These are phyloP conservation scores for Thielaviopsis punctulata DNA, from an alignment of 2,329 filamentous ascomycete species.

Conservation along the genomic window DNA sequence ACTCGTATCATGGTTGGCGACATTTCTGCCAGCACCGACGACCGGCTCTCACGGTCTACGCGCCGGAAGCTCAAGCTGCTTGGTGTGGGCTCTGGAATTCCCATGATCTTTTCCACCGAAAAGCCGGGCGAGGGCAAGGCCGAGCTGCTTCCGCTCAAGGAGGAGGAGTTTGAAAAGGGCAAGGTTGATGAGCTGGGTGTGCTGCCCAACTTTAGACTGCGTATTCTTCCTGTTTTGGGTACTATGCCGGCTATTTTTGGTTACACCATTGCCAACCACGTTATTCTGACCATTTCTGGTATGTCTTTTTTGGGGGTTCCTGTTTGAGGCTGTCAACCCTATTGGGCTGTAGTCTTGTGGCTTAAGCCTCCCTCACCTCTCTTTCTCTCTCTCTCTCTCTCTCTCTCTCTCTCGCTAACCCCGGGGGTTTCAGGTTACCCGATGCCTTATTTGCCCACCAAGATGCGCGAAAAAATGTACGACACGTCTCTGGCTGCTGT, in stretches of 20 bases:
- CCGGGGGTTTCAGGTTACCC: conserved; percentile 77
- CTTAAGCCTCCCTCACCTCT: no score
- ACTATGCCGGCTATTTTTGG: conserved; percentile 98
- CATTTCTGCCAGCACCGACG: conserved; percentile 74
- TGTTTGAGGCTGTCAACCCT: no score
- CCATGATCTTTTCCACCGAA: conserved; percentile 84
- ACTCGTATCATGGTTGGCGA: conserved; percentile 82
- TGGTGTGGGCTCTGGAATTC: conserved; percentile 71
- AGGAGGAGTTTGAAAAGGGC: conserved; percentile 78
- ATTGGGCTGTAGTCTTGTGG: no score
- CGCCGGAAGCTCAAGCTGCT: conserved; percentile 58
- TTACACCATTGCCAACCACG: conserved; percentile 77
- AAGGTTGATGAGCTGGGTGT: conserved; percentile 73
- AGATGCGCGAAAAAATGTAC: conserved; percentile 81
- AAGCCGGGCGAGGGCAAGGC: conserved; percentile 83
- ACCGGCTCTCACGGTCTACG: conserved; percentile 73
- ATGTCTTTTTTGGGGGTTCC: conserved; percentile 2
- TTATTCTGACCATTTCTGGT: conserved; percentile 60
- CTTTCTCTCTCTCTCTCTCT: neutral
- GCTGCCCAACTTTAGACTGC: conserved; percentile 77
- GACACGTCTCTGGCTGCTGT: conserved; percentile 62
- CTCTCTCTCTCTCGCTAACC: no score
- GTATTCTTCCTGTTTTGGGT: conserved; percentile 87
- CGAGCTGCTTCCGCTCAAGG: conserved; percentile 65
- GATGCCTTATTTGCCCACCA: conserved; percentile 63